These are phyloP conservation scores for Brasilioporus rufonigricans DNA, from an alignment of 768 basidiomycete species.

Conservation along the genomic window DNA sequence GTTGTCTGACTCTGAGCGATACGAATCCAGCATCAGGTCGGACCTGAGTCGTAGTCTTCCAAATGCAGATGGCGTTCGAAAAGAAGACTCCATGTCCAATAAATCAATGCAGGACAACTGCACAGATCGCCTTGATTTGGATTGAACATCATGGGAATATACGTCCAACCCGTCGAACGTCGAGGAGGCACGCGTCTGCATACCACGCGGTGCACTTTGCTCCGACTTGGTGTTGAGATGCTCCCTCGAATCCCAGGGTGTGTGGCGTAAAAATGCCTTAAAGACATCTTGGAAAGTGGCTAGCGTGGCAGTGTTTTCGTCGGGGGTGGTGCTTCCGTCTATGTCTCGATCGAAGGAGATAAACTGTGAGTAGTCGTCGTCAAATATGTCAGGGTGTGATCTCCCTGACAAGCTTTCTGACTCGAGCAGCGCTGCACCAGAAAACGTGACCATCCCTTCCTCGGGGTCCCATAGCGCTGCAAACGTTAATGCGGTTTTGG, in stretches of 20 bases:
- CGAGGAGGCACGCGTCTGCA: constrained; percentile 30
- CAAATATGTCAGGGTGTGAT: constrained; percentile 9
- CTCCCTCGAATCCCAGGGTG: constrained; percentile 22
- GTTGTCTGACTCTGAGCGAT: constrained; percentile 16
- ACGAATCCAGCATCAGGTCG: constrained; percentile 21
- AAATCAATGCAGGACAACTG: constrained; percentile 20
- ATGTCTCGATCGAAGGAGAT: constrained; percentile 14
- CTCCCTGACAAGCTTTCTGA: constrained; percentile 17
- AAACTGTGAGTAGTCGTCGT: constrained; percentile 17
- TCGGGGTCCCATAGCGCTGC: constrained; percentile 60
- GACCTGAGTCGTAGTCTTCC: constrained; percentile 19
- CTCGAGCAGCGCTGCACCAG: constrained; percentile 46
- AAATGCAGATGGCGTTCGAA: constrained; percentile 9
- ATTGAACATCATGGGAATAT: constrained; percentile 25
- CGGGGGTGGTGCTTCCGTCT: constrained; percentile 1
- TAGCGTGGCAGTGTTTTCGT: constrained; percentile 25
- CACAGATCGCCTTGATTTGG: constrained; percentile 16
- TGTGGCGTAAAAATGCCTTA: constrained; percentile 25
- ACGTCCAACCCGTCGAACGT: constrained; percentile 32
- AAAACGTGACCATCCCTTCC: constrained; percentile 57
- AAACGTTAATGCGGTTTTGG: constrained; percentile 55
- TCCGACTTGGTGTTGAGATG: constrained; percentile 13
- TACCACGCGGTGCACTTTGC: neutral
- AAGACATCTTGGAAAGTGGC: constrained; percentile 30
- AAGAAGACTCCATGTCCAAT: constrained; percentile 21